These are phyloP conservation scores for Aspergillus sclerotioniger DNA, from an alignment of 495 filamentous ascomycete genomes.

Conservation along the genomic window DNA sequence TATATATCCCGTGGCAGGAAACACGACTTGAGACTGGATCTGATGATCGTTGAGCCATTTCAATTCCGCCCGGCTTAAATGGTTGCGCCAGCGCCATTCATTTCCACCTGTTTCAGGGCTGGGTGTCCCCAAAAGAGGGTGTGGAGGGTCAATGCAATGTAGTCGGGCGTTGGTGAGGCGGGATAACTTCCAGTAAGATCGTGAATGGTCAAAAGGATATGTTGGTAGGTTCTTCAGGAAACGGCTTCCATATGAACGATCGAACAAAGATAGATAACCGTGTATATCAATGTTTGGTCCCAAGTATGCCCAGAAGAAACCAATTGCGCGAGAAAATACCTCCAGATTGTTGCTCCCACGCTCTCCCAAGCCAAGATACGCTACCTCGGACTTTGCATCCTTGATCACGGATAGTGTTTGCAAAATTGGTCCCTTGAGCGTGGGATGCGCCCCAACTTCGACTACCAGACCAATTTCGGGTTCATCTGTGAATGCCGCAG, in stretches of 20 bases:
- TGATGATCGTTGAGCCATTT: conserved; percentile 15
- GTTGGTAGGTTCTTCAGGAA: background rate
- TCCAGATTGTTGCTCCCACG: conserved; percentile 32
- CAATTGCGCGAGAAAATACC: conserved; percentile 42
- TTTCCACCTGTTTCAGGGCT: background rate
- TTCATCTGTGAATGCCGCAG: conserved; percentile 25
- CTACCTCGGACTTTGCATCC: conserved; percentile 10
- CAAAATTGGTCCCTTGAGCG: conserved; percentile 39
- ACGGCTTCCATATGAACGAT: background rate
- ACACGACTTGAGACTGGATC: conserved; percentile 18
- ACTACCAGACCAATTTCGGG: conserved; percentile 31
- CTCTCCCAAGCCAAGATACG: conserved; percentile 29
- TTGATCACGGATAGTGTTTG: conserved; percentile 27
- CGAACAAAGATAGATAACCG: background rate
- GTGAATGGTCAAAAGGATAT: background rate
- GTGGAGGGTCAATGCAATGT: background rate
- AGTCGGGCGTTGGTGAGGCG: background rate
- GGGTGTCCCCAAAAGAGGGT: conserved; percentile 6
- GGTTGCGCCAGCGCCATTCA: conserved; percentile 18
- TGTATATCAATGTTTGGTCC: conserved; percentile 19
- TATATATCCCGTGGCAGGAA: conserved; percentile 18
- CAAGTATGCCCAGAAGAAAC: conserved; percentile 44
- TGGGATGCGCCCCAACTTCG: conserved; percentile 53
- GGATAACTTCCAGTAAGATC: background rate
- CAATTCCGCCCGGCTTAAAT: conserved; percentile 12